Percentiles rank a stretch among this genome's conserved stretches.
Conservation (phyloP, 495 filamentous ascomycete species). For the Hyaloscypha variabilis region DNA sequence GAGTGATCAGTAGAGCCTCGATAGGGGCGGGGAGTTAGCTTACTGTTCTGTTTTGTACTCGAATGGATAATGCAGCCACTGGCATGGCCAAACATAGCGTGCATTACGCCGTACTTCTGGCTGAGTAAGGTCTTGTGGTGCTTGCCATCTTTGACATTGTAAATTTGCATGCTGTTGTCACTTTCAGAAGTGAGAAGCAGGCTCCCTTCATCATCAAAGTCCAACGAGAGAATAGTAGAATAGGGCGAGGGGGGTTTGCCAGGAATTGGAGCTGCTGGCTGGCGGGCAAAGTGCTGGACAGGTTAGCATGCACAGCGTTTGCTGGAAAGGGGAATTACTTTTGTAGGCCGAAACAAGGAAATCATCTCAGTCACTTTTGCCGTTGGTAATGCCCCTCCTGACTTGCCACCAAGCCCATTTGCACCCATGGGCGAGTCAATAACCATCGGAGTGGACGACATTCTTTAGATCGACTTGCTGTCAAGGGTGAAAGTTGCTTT, state of each 20-base stretch:
- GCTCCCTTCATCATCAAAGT: constrained; percentile 95
- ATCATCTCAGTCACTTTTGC: constrained; percentile 50
- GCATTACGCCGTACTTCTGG: constrained; percentile 93
- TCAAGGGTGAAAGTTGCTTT: not conserved
- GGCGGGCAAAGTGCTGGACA: constrained; percentile 11
- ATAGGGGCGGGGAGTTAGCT: constrained; percentile 17
- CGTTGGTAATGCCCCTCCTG: constrained; percentile 39
- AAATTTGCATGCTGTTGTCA: constrained; percentile 94
- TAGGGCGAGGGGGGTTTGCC: constrained; percentile 23
- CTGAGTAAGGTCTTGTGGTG: constrained; percentile 81
- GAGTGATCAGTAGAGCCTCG: constrained; percentile 29
- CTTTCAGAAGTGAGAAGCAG: constrained; percentile 82
- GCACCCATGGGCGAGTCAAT: constrained; percentile 43
- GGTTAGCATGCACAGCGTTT: not conserved
- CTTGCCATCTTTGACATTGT: constrained; percentile 87
- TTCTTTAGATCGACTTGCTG: not conserved
- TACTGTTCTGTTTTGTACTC: constrained; percentile 89
- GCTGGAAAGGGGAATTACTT: constrained; percentile 38
- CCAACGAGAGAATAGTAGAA: constrained; percentile 66
- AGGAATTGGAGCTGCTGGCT: constrained; percentile 17
- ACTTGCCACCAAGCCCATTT: constrained; percentile 30
- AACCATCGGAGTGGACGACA: constrained; percentile 50
- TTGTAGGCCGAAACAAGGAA: constrained; percentile 50
- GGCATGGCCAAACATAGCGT: constrained; percentile 92
- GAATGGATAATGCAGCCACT: constrained; percentile 89